Conservation (phyloP, 2,329 filamentous ascomycete species). For the Pezicula neosporulosa region DNA sequence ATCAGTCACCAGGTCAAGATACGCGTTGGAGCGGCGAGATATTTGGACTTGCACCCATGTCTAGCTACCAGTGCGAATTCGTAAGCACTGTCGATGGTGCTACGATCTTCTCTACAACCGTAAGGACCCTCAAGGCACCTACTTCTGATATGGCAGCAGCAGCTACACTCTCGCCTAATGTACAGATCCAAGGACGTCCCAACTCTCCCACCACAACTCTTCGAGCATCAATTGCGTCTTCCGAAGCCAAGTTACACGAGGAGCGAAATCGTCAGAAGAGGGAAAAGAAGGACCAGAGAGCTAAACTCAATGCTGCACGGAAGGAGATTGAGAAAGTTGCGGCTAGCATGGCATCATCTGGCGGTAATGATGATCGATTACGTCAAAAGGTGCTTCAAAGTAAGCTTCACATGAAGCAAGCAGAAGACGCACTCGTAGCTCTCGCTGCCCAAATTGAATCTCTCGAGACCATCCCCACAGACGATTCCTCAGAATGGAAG, state of each 20-base stretch:
- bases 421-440: slow-evolving; percentile 52
- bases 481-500: slow-evolving; percentile 52
- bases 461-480: slow-evolving; percentile 60
- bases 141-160: slow-evolving; percentile 19
- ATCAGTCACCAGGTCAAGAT: slow-evolving; percentile 34
- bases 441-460: slow-evolving; percentile 59
- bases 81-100: slow-evolving; percentile 63
- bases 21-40: slow-evolving; percentile 68
- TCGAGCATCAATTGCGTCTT: slow-evolving; percentile 70
- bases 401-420: slow-evolving; percentile 67
- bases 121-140: slow-evolving; percentile 37
- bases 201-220: slow-evolving; percentile 76
- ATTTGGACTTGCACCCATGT: slow-evolving; percentile 65
- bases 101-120: slow-evolving; percentile 68
- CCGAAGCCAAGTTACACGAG: slow-evolving; percentile 67
- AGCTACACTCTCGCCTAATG: slow-evolving; percentile 33
- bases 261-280: slow-evolving; percentile 67
- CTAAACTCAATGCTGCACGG: slow-evolving; percentile 60
- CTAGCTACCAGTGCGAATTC: slow-evolving; percentile 77
- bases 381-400: slow-evolving; percentile 74
- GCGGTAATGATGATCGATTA: slow-evolving; percentile 72
- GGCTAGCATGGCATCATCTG: slow-evolving; percentile 62
- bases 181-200: slow-evolving; percentile 62
- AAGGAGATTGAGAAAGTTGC: slow-evolving; percentile 72
- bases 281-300: slow-evolving; percentile 71